Evolutionary conservation across 1,284 basidiomycete species (phyloP).

Genomic region (Meripilus lineatus): DNA sequence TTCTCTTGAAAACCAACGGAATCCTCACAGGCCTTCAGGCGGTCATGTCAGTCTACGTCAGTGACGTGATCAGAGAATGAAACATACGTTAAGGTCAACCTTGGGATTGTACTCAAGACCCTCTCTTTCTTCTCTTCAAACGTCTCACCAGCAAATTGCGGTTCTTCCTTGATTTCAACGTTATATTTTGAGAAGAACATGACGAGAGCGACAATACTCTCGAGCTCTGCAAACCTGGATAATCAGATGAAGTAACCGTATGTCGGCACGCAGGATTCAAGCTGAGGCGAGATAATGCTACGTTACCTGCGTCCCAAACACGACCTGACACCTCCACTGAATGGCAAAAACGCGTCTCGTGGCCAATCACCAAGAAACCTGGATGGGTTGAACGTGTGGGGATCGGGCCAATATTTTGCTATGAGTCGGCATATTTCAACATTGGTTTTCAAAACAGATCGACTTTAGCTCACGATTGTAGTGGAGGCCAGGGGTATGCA

Average conservation of each 20-base stretch:
- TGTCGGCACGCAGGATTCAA: too few relatives aligned
- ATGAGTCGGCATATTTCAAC: neutral
- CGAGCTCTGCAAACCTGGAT: too few relatives aligned
- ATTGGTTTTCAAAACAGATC: neutral
- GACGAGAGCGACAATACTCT: conserved; percentile 40
- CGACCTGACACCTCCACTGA: conserved; percentile 38
- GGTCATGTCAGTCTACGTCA: neutral
- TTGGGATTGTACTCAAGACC: conserved; percentile 30
- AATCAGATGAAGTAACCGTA: neutral
- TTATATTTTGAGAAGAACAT: conserved; percentile 44
- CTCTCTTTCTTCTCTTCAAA: conserved; percentile 40
- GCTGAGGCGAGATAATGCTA: neutral
- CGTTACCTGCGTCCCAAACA: conserved; percentile 13
- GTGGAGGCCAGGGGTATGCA: conserved; percentile 40
- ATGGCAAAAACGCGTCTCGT: conserved; percentile 48
- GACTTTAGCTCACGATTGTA: conserved; percentile 23
- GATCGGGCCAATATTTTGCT: conserved; percentile 53
- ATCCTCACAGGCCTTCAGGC: conserved; percentile 11
- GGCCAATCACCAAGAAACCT: conserved; percentile 48
- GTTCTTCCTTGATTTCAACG: conserved; percentile 46
- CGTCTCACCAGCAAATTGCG: conserved; percentile 41
- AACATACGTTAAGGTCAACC: conserved; percentile 39
- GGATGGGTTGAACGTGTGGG: conserved; percentile 43
- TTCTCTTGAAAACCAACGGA: conserved; percentile 13
- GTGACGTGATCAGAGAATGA: conserved; percentile 1